These are phyloP conservation scores for Tremella yokohamensis DNA, from an alignment of 768 basidiomycete genomes.

Conservation along the genomic window DNA sequence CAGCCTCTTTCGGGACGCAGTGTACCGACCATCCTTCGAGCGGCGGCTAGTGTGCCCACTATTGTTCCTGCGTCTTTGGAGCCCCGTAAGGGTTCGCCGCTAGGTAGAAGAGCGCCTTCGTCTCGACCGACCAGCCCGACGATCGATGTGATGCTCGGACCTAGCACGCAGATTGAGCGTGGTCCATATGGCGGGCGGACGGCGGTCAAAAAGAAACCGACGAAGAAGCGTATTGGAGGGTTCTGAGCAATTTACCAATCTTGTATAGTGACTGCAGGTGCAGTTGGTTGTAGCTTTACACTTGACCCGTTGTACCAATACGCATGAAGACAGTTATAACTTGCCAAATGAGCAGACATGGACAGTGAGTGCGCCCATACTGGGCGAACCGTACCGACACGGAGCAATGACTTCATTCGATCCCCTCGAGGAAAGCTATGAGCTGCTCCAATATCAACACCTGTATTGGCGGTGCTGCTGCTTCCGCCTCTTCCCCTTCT, in stretches of 20 bases:
- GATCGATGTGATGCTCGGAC: background rate
- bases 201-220: slow-evolving; percentile 25
- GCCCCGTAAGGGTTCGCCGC: background rate
- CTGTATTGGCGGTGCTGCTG: slow-evolving; percentile 59
- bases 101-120: background rate
- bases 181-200: slow-evolving; percentile 32
- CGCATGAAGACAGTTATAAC: no score
- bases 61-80: background rate
- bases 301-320: no score
- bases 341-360: no score
- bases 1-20: background rate
- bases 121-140: background rate
- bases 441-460: slow-evolving; percentile 45
- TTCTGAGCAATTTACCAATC: slow-evolving; percentile 15
- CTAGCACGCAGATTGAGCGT: slow-evolving; percentile 34
- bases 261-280: no score
- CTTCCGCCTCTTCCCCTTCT: slow-evolving; percentile 54
- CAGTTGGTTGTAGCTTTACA: no score
- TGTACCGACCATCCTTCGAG: slow-evolving; percentile 1
- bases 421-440: slow-evolving; percentile 10
- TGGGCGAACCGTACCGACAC: no score
- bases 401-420: background rate
- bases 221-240: slow-evolving; percentile 41
- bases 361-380: no score
- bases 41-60: background rate